A percentile compares a stretch with the other conserved stretches of the same genome.
Evolutionary conservation across 495 filamentous ascomycete genomes (phyloP).

Genomic region (Aspergillus sparsus): DNA sequence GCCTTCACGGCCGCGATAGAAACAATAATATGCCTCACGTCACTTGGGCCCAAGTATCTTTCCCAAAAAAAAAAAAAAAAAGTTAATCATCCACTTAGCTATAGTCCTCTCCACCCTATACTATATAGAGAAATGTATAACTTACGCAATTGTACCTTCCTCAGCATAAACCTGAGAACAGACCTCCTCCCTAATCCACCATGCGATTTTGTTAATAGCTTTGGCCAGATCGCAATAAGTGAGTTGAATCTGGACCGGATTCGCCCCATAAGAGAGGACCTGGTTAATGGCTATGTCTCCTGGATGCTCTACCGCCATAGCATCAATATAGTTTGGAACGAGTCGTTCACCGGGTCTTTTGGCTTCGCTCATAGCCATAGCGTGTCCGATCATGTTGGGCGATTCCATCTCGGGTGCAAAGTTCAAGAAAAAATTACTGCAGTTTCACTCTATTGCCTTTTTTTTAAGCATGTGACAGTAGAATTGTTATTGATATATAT

Average conservation of each 20-base stretch:
- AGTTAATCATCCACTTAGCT: neutral
- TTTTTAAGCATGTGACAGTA: too few species aligned
- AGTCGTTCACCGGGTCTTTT: constrained; percentile 8
- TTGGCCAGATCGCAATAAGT: constrained; percentile 48
- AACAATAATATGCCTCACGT: constrained; percentile 8
- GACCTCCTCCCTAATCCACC: constrained; percentile 33
- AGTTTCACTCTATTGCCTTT: too few species aligned
- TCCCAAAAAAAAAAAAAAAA: neutral
- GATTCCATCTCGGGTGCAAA: too few species aligned
- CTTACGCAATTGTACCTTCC: constrained; percentile 13
- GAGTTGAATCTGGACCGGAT: constrained; percentile 15
- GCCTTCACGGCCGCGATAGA: constrained; percentile 29
- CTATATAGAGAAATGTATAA: neutral
- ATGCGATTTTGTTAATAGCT: constrained; percentile 50
- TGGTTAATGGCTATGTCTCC: constrained; percentile 12
- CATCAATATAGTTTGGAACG: constrained; percentile 18
- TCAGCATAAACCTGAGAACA: neutral
- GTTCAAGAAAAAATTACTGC: too few species aligned
- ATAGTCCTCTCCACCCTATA: neutral
- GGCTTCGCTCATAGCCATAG: neutral
- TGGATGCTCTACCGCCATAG: neutral
- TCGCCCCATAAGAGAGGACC: neutral
- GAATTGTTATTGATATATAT: too few species aligned
- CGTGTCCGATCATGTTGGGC: too few species aligned
- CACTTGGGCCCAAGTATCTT: constrained; percentile 31